Evolutionary conservation across 164 flowering plant genomes (phyloP), one percentile per base, ranked within the genome.

Genomic region (Vitis amurensis): DNA sequence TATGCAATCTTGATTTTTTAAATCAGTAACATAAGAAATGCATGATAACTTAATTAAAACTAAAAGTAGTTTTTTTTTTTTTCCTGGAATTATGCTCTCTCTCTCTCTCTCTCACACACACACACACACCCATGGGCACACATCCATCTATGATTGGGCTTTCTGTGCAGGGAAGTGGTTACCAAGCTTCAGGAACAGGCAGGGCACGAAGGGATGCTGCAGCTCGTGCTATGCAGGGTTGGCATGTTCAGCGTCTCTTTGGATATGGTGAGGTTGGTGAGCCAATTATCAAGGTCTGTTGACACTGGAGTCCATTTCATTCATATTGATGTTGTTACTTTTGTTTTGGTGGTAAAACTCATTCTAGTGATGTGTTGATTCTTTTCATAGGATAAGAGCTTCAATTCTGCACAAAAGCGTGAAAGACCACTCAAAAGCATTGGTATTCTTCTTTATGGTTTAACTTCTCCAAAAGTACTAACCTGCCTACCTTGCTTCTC

Each of bases 141-240:
- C 44, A 37, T 27, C 23, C 30, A n/a, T 64, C 30, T 44, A 9
- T 57, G 19, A 16, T 2, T 65, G 50, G 29, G 29, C 44, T 70
- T 66, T 27, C 56, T 53, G 31, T 72, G 56, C 84, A 90, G 95
- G 74, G 52, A 7, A 80, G 67, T 76, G 75, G 77, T 59, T 66
- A 72, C 63, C 88, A 84, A 74, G 80, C 87, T 23, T 68, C 87
- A 17, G 92, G 89, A 53, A 82, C 94, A 61, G 93, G 93, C 48
- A 81, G 97, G 83, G 93, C 89, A 57, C 79, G 95, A 63, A 85
- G 98, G 75, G 98, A 91, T 86, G 85, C 98, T 71, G 97, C 98
- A 67, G 91, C 93, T 74, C 98, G 98, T 79, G 97, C 97, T 64
- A 90, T 88, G 95, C 98, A 91, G 74, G 97, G 97, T 59, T 93